Evolutionary conservation across 352 stramenopile genomes (phyloP).

Genomic region (Pythium sp.): DNA sequence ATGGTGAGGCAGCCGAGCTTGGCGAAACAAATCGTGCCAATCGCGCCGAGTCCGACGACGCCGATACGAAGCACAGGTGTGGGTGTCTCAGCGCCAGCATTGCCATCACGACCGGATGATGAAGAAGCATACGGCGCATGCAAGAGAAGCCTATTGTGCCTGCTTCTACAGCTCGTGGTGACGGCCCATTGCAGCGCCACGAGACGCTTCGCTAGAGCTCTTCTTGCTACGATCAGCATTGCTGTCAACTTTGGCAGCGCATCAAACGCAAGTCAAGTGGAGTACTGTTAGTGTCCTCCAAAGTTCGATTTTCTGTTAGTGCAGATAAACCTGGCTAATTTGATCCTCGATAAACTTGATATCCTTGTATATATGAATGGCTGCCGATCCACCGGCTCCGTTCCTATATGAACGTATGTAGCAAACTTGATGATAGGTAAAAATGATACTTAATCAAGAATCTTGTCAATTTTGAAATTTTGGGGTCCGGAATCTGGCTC

Average conservation of each 20-base stretch:
- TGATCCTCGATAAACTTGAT: too few species aligned
- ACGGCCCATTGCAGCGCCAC: neutral
- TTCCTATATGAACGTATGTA: too few species aligned
- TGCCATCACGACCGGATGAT: neutral
- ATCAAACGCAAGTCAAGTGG: neutral
- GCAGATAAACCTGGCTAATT: too few species aligned
- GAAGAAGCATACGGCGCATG: neutral
- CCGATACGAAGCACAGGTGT: conserved; percentile 33
- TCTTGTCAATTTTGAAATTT: too few species aligned
- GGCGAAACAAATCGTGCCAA: conserved; percentile 75
- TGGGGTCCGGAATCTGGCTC: too few species aligned
- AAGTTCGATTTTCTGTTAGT: neutral
- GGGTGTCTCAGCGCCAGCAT: neutral
- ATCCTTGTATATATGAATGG: too few species aligned
- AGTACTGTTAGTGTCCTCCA: neutral
- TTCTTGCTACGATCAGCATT: neutral
- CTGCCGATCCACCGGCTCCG: too few species aligned
- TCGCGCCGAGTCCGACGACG: conserved; percentile 64
- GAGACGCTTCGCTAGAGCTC: neutral
- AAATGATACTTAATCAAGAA: too few species aligned
- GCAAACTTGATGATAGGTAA: too few species aligned
- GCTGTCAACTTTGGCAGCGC: neutral
- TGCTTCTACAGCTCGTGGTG: neutral
- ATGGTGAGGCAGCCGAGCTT: conserved; percentile 34
- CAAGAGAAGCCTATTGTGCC: neutral